Conservation (phyloP, 805 yeast species). For the Metschnikowia similis region DNA sequence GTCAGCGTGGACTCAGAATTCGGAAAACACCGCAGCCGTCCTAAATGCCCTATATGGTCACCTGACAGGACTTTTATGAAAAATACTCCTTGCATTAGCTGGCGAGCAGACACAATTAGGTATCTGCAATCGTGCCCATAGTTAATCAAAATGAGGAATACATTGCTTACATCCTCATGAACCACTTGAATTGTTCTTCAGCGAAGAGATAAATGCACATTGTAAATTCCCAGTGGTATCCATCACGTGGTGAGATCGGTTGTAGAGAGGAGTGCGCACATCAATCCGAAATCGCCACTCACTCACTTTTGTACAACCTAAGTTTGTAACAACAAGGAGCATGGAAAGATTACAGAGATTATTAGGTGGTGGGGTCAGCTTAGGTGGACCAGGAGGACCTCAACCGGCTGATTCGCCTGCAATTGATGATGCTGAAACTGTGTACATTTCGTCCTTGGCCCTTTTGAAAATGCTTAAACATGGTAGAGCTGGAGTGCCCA, state of each 20-base stretch:
- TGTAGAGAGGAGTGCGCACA: not conserved
- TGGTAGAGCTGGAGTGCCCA: constrained; percentile 86
- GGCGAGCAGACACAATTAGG: not conserved
- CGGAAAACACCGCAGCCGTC: not conserved
- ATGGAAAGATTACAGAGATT: constrained; percentile 51
- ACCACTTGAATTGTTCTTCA: not conserved
- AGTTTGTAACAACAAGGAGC: not conserved
- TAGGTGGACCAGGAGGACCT: constrained; percentile 40
- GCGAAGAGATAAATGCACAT: not conserved
- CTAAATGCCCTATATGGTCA: not conserved
- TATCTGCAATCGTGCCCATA: too few relatives aligned
- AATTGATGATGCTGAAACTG: constrained; percentile 93
- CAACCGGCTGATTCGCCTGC: constrained; percentile 66
- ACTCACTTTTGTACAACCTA: constrained; percentile 1
- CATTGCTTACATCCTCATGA: not conserved
- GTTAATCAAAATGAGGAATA: too few relatives aligned
- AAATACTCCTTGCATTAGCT: not conserved
- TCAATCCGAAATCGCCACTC: constrained; percentile 7
- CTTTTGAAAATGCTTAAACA: constrained; percentile 94
- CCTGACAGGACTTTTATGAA: not conserved
- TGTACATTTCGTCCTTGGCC: constrained; percentile 92
- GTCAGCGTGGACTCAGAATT: not conserved
- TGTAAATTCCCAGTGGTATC: not conserved
- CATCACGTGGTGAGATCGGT: not conserved
- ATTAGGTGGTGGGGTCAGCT: constrained; percentile 41